These are phyloP conservation scores for Aspergillus nanangensis DNA, from an alignment of 495 filamentous ascomycete genomes.

Conservation along the genomic window DNA sequence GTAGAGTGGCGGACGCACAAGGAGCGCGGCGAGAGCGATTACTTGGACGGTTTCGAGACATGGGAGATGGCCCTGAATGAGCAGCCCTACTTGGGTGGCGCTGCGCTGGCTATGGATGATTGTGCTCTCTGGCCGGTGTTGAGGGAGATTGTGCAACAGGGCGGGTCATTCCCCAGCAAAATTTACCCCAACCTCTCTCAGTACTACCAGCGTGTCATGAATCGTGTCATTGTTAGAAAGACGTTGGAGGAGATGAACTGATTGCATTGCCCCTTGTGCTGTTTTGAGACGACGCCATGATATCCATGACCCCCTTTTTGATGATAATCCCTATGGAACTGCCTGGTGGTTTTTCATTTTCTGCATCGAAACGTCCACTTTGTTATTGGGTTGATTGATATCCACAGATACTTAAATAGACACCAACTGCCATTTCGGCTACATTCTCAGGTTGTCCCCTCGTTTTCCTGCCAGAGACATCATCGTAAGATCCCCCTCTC, in stretches of 20 bases:
- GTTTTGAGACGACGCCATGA: slow-evolving; percentile 6
- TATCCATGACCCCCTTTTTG: background rate
- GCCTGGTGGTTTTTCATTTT: background rate
- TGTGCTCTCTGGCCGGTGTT: slow-evolving; percentile 70
- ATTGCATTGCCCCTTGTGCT: background rate
- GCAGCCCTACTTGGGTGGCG: slow-evolving; percentile 53
- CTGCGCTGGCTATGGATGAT: slow-evolving; percentile 57
- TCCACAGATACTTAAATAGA: slow-evolving; percentile 1
- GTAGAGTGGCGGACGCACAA: slow-evolving; percentile 26
- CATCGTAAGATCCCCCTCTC: background rate
- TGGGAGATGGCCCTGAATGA: slow-evolving; percentile 49
- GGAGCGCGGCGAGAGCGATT: slow-evolving; percentile 7
- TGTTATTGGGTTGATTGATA: slow-evolving; percentile 2
- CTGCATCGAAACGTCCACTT: no score
- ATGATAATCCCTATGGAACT: background rate
- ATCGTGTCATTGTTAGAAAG: slow-evolving; percentile 43
- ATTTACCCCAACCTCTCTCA: slow-evolving; percentile 40
- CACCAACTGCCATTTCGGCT: no score
- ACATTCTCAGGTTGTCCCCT: no score
- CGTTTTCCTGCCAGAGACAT: no score
- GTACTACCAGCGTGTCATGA: slow-evolving; percentile 50
- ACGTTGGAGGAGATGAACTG: slow-evolving; percentile 31
- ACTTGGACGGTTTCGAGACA: slow-evolving; percentile 21
- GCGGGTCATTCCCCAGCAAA: slow-evolving; percentile 20
- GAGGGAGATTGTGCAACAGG: slow-evolving; percentile 46